phyloP scores from a whole-genome alignment of 2,329 filamentous ascomycete genomes.

The Blastomyces silverae region DNA sequence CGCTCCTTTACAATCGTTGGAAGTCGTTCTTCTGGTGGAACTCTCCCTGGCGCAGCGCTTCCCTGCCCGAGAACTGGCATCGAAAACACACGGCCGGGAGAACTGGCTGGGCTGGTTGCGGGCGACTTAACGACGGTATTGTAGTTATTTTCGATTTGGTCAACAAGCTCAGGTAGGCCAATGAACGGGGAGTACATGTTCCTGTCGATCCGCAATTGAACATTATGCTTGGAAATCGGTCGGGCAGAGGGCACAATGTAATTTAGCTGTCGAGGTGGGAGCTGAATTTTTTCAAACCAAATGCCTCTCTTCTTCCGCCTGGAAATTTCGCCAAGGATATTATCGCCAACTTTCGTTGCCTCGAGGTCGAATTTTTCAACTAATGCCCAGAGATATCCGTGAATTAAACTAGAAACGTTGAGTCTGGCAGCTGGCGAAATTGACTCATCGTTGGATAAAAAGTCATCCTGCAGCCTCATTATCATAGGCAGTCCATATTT shows the following conservation, averaged over 20 bases:
- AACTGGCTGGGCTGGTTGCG: slow-evolving; percentile 61
- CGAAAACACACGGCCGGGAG: slow-evolving; percentile 59
- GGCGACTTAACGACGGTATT: slow-evolving; percentile 50
- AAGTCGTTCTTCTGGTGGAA: slow-evolving; percentile 48
- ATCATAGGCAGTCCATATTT: slow-evolving; percentile 81
- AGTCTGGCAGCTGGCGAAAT: slow-evolving; percentile 59
- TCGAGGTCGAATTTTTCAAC: slow-evolving; percentile 73
- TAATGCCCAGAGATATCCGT: slow-evolving; percentile 81
- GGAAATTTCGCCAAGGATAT: slow-evolving; percentile 68
- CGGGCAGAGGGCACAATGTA: slow-evolving; percentile 52
- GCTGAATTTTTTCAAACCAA: slow-evolving; percentile 68
- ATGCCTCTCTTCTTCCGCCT: slow-evolving; percentile 65
- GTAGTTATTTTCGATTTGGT: slow-evolving; percentile 67
- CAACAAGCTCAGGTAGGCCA: slow-evolving; percentile 63
- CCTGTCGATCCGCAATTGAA: slow-evolving; percentile 36
- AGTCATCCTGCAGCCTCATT: slow-evolving; percentile 78
- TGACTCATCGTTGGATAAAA: slow-evolving; percentile 37
- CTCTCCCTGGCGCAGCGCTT: slow-evolving; percentile 33
- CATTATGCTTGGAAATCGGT: slow-evolving; percentile 28
- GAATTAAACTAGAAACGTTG: slow-evolving; percentile 73
- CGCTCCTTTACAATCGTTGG: slow-evolving; percentile 63
- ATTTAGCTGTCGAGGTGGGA: slow-evolving; percentile 58
- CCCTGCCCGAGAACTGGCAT: slow-evolving; percentile 55
- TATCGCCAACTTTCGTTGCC: slow-evolving; percentile 58
- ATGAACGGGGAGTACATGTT: slow-evolving; percentile 65